Percentiles rank a stretch among this genome's conserved stretches.
Evolutionary conservation across 805 yeast genomes (phyloP).

Genomic region (Candida maesae): DNA sequence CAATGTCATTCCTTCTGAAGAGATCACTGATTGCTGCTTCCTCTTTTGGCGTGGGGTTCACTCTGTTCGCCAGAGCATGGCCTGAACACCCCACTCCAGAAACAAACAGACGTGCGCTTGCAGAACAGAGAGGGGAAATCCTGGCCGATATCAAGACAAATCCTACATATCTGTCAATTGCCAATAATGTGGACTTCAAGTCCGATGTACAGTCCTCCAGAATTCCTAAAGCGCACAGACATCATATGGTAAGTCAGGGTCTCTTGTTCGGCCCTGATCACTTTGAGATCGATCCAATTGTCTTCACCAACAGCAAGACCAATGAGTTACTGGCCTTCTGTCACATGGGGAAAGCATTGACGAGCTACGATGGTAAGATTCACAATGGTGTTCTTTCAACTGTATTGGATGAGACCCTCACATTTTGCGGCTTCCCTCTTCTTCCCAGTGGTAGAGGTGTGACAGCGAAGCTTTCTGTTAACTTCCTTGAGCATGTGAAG

Average conservation of each 20-base stretch:
- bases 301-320: constrained; percentile 47
- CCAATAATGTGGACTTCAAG: constrained; percentile 24
- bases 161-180: constrained; percentile 26
- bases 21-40: constrained; percentile 17
- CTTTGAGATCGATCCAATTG: constrained; percentile 72
- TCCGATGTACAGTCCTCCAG: constrained; percentile 36
- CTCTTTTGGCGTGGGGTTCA: constrained; percentile 25
- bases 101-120: constrained; percentile 13
- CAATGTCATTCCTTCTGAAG: constrained; percentile 15
- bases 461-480: constrained; percentile 70
- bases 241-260: constrained; percentile 69
- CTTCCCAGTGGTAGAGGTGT: constrained; percentile 85
- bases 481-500: constrained; percentile 46
- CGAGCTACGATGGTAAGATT: constrained; percentile 67
- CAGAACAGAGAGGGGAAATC: constrained; percentile 27
- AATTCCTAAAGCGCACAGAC: constrained; percentile 56
- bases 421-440: constrained; percentile 78
- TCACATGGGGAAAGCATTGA: constrained; percentile 63
- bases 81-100: constrained; percentile 17
- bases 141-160: constrained; percentile 27
- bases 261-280: constrained; percentile 63
- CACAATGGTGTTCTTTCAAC: constrained; percentile 82
- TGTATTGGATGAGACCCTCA: constrained; percentile 77
- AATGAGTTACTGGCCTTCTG: constrained; percentile 61
- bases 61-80: constrained; percentile 26